Evolutionary conservation across 2,329 filamentous ascomycete genomes (phyloP), one percentile per base, ranked within the genome.

Genomic region (Trichoderma semiorbis): DNA sequence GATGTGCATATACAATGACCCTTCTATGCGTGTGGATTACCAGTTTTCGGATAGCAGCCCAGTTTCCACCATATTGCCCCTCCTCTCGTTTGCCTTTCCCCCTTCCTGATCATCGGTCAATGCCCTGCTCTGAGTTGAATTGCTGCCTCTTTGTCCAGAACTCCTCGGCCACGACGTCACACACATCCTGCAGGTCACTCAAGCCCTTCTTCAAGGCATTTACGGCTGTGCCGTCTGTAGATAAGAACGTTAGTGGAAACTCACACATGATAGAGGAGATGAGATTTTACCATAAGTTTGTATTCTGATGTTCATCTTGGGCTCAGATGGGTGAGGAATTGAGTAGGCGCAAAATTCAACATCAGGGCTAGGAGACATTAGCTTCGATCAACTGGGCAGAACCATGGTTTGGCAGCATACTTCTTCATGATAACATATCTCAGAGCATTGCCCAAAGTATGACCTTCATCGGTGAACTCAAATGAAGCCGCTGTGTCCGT

Each of bases 341-440:
- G 95, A 93, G 82, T 99, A 99, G 73, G 95, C 96, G 83, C 96
- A 98, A 83, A 99, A 98, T 81, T 99, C 96, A 73, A 99, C 96
- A 74, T 96, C 90, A 34, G 96, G 95, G 81, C 95, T 98, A 14
- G 4, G 24, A n/a, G 21, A 34, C n/a, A 69, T 75, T 60, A 75
- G 69, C 50, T 30, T 64, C 28, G 18, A 16, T 60, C 7, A 66
- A 21, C 24, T 21, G 21, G 21, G 3, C 8, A n/a, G 2, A 3
- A 3, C 4, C 6, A 7, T 18, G 21, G 30, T 10, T 50, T 6
- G 36, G 4, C n/a, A 62, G 10, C 24, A 75, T 85, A 98, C 95
- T 99, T 99, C 84, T 98, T 98, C 93, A 97, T 98, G 78, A 99
- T 97, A 74, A 98, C 92, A 80, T 95, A 98, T 78, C 96, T 89